phyloP scores from a whole-genome alignment of 208 protist genomes.

The Crithidia mellificae region DNA sequence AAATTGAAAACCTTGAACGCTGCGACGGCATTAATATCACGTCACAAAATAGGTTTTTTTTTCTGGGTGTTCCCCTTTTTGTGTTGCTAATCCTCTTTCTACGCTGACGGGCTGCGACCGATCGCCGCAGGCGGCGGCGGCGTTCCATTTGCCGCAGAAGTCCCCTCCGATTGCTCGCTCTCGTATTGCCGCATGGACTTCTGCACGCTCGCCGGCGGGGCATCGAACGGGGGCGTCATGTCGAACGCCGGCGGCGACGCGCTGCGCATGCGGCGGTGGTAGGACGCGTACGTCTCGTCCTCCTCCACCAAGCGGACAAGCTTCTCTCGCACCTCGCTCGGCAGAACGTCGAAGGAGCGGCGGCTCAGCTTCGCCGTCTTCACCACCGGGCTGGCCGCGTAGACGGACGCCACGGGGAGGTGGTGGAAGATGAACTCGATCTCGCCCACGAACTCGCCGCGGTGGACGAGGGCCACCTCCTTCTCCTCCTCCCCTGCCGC shows the following conservation, averaged over 20 bases:
- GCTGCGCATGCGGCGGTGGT: conserved; percentile 43
- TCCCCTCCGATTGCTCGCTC: conserved; percentile 13
- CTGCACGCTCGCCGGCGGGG: conserved; percentile 36
- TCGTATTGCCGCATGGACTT: conserved; percentile 28
- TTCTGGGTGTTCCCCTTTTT: too few relatives aligned
- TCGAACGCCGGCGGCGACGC: conserved; percentile 39
- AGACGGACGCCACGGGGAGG: conserved; percentile 60
- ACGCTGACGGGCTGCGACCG: background rate
- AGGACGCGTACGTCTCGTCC: conserved; percentile 49
- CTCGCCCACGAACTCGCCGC: conserved; percentile 61
- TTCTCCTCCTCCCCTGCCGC: conserved; percentile 29
- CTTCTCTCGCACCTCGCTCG: conserved; percentile 30
- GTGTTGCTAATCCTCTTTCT: too few relatives aligned
- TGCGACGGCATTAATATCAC: too few relatives aligned
- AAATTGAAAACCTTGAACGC: too few relatives aligned
- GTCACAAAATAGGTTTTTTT: too few relatives aligned
- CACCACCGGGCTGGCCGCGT: conserved; percentile 45
- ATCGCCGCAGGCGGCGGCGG: background rate
- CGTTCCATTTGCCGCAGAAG: background rate
- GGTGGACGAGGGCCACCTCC: conserved; percentile 40
- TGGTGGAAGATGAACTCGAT: conserved; percentile 80
- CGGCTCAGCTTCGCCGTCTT: conserved; percentile 68
- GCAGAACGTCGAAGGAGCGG: conserved; percentile 73
- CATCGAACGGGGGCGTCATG: conserved; percentile 45
- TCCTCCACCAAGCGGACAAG: conserved; percentile 42